phyloP scores from a whole-genome alignment of 2,329 filamentous ascomycete species.

The Ophiosphaerella korrae region DNA sequence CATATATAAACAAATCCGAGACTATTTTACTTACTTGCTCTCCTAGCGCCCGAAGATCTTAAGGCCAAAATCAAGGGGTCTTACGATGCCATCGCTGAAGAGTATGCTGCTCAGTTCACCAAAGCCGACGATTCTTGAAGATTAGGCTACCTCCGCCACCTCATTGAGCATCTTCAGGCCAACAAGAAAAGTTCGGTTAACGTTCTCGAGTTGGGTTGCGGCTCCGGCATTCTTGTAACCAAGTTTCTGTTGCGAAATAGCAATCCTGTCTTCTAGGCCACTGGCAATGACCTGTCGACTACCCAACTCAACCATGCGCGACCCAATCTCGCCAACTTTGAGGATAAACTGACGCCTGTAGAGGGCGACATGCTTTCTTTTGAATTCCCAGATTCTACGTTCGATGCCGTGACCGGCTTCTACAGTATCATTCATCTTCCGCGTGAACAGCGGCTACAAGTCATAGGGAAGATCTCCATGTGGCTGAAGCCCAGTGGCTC shows the following conservation, averaged over 20 bases:
- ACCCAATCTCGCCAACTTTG: slow-evolving; percentile 15
- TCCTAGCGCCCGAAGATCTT: slow-evolving; percentile 18
- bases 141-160: slow-evolving; percentile 24
- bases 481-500: slow-evolving; percentile 61
- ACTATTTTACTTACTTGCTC: not conserved
- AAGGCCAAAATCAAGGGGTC: slow-evolving; percentile 34
- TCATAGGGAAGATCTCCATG: slow-evolving; percentile 51
- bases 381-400: slow-evolving; percentile 37
- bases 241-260: slow-evolving; percentile 25
- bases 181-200: not conserved
- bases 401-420: slow-evolving; percentile 59
- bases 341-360: slow-evolving; percentile 25
- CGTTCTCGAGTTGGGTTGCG: slow-evolving; percentile 37
- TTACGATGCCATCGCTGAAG: slow-evolving; percentile 38
- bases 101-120: slow-evolving; percentile 27
- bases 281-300: slow-evolving; percentile 52
- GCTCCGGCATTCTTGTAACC: slow-evolving; percentile 37
- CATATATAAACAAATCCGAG: too few relatives aligned
- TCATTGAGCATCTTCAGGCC: slow-evolving; percentile 17
- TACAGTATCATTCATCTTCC: slow-evolving; percentile 64
- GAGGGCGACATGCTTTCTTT: slow-evolving; percentile 52
- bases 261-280: slow-evolving; percentile 34
- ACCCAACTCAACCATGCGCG: slow-evolving; percentile 47
- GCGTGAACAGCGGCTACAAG: slow-evolving; percentile 54
- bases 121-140: slow-evolving; percentile 25